A percentile compares a stretch with the other conserved stretches of the same genome.
Conservation (phyloP, 202 grass and related monocot species). For the Panicum hallii region DNA sequence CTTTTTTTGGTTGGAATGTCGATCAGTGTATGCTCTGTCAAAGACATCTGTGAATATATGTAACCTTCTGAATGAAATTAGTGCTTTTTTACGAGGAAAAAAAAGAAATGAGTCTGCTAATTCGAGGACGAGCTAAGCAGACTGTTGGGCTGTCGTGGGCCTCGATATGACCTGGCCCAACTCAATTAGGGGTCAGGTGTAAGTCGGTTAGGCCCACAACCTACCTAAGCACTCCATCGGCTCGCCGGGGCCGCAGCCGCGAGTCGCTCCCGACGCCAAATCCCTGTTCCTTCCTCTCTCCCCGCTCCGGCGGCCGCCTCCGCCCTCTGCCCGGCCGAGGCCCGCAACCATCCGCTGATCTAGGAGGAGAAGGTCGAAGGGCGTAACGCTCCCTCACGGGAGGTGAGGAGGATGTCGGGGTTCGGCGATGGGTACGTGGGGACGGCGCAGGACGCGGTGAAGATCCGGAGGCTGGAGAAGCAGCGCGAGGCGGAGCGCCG, state of each 20-base stretch:
- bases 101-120: neutral
- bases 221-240: neutral
- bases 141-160: conserved; percentile 3
- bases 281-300: conserved; percentile 21
- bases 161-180: neutral
- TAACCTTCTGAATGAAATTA: too few species aligned
- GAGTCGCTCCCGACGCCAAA: neutral
- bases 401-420: conserved; percentile 64
- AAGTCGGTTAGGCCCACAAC: conserved; percentile 12
- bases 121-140: neutral
- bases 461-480: conserved; percentile 97
- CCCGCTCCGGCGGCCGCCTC: conserved; percentile 14
- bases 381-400: neutral
- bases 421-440: conserved; percentile 97
- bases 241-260: neutral
- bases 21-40: too few species aligned
- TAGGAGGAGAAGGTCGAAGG: conserved; percentile 3
- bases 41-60: too few species aligned
- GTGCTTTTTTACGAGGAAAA: too few species aligned
- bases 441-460: conserved; percentile 87
- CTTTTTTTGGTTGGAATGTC: too few species aligned
- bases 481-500: conserved; percentile 93
- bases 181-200: neutral
- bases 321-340: neutral
- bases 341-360: neutral